Conservation (phyloP, 768 basidiomycete genomes). For the Lactifluus hygrophoroides region DNA sequence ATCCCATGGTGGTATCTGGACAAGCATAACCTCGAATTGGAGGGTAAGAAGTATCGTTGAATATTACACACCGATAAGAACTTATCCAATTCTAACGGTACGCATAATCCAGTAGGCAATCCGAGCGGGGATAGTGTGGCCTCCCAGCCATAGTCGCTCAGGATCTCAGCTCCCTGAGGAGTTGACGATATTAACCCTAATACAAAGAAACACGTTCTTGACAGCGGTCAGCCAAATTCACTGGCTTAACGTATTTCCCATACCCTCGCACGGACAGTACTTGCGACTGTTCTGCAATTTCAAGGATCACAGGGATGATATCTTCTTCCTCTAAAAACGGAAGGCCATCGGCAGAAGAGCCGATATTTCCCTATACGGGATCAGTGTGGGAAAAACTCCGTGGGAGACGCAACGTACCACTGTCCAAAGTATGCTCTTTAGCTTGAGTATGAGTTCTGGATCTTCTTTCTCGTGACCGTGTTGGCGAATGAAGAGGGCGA, state of each 20-base stretch:
- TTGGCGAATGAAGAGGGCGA: conserved; percentile 80
- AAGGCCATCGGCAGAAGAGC: conserved; percentile 83
- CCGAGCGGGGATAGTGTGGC: conserved; percentile 83
- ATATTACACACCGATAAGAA: conserved; percentile 61
- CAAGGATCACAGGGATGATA: conserved; percentile 80
- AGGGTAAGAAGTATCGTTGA: not conserved
- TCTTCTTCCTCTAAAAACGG: conserved; percentile 94
- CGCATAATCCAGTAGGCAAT: conserved; percentile 80
- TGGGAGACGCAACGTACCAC: conserved; percentile 43
- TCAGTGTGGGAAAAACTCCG: not conserved
- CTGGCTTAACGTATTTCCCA: conserved; percentile 22
- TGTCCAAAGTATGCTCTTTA: conserved; percentile 96
- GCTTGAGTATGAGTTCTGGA: conserved; percentile 70
- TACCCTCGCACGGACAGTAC: conserved; percentile 93
- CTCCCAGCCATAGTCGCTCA: conserved; percentile 92
- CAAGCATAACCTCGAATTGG: conserved; percentile 4
- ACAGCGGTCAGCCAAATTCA: not conserved
- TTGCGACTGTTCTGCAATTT: conserved; percentile 83
- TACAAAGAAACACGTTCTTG: conserved; percentile 92
- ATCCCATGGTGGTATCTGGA: conserved; percentile 66
- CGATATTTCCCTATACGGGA: conserved; percentile 75
- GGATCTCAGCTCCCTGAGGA: conserved; percentile 82
- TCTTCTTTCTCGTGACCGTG: conserved; percentile 84
- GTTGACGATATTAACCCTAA: conserved; percentile 90
- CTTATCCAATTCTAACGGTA: conserved; percentile 74